Evolutionary conservation across 2,329 filamentous ascomycete species (phyloP), one percentile per base, ranked within the genome.

Genomic region (Coleophoma cylindrospora): DNA sequence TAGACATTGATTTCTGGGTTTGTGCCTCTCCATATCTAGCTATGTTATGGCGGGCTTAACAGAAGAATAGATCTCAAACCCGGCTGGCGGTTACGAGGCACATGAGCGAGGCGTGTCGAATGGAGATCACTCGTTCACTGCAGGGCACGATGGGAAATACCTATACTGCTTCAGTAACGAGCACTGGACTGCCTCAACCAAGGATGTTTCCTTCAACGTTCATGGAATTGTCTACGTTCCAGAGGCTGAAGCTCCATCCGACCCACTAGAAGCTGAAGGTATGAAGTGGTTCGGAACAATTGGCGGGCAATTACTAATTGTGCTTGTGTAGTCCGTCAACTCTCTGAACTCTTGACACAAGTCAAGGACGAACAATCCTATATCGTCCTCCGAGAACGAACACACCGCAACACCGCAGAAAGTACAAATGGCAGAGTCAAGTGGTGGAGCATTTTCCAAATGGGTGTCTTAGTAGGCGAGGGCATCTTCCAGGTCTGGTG

Each of bases 101-200:
- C 86, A 89, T 71, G 83, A 95, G 67, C 87, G 86, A 70, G 78
- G 82, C 53, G 81, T 94, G 52, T 91, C 91, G 55, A 91, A 88
- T 62, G 94, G 94, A 67, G 92, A 97, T 71, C 90, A 95, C 75
- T 89, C 89, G 51, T 97, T 99, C 73, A 87, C 84, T 37, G 91
- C 94, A 47, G 76, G 79, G 61, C 74, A 84, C 66, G 91, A 99
- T 69, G 94, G 94, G 58, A 91, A 88, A 73, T 96, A 88, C 75
- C 76, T 81, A 51, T 99, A 99, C 83, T 99, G 94, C 83, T 99
- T 99, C 75, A 95, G 94, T 73, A 99, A 99, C 73, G 92, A 97
- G 77, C 87, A 94, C 70, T 99, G 92, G 91, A 89, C 89, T 52
- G 91, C 91, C 52, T 90, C 90, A 70, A 95, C 84, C 68, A 99